Evolutionary conservation across 148 eudicot genomes (phyloP).

Genomic region (Rhododendron griersonianum): DNA sequence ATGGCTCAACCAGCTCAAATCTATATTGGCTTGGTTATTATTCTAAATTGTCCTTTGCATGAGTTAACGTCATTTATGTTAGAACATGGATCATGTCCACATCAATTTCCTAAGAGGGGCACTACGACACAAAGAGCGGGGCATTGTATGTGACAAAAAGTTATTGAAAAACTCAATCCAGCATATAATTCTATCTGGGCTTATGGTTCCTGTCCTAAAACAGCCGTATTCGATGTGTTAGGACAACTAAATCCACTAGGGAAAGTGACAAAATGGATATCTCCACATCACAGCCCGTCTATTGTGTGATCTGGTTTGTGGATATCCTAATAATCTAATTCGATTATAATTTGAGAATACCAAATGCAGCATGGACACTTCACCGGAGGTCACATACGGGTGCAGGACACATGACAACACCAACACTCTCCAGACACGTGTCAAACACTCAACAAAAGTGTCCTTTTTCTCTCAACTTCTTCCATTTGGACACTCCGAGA

Average conservation of each 20-base stretch:
- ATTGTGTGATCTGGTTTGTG: no score
- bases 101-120: background rate
- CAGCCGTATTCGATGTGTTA: background rate
- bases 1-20: background rate
- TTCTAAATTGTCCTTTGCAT: background rate
- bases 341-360: no score
- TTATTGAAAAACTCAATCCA: background rate
- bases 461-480: no score
- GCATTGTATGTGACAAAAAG: background rate
- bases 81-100: background rate
- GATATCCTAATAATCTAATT: no score
- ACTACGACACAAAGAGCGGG: background rate
- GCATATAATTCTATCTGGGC: background rate
- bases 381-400: no score
- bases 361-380: no score
- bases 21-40: background rate
- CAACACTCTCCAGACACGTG: no score
- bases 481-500: no score
- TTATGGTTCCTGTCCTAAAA: background rate
- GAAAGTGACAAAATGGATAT: background rate
- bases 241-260: no score
- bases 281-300: background rate
- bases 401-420: no score
- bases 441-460: no score
- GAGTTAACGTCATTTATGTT: background rate